Base-by-base conservation (phyloP, 2,329 filamentous ascomycete genomes). In the Colletotrichum tropicicola region DNA sequence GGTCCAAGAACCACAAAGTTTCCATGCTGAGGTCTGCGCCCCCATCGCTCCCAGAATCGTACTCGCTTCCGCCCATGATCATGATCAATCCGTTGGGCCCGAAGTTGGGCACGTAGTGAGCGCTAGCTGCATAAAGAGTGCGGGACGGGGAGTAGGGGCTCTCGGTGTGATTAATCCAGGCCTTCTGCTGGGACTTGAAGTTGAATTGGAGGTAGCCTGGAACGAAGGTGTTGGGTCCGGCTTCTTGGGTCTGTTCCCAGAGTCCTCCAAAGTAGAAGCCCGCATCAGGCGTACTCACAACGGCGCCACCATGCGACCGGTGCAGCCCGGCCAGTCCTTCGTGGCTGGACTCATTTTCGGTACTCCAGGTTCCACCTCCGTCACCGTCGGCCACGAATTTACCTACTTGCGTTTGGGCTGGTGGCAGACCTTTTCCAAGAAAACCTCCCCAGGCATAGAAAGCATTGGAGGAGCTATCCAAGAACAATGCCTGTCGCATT, bases 391-490 rank as follows among this genome's bases (percentile, higher is more conserved):
- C 53, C 13, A 27, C 19, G 28, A 63, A 66, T 25, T 27, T 52
- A 39, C 59, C 53, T 23, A 51, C 10, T 2, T 15, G 17, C 4
- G 56, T 25, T 23, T 41, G 5, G 17, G 12, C 2, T 13, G 61
- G n/a, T 12, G 30, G 27, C n/a, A n/a, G n/a, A n/a, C n/a, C n/a
- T 9, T 21, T 37, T 15, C 30, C 12, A 15, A 43, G 9, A 19
- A 39, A 13, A 1, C 64, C 64, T 32, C 59, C 64, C 58, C 58
- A 66, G 17, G 48, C 39, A 19, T 59, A 59, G 13, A 59, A 49
- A 3, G 49, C 21, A 19, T 12, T 25, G 12, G 37, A 41, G 37
- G 37, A 10, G 8, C 17, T 7, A 17, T 23, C 12, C 10, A 15
- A 23, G 41, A 61, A 58, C 1, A 51, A 10, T 10, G 30, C 48